A percentile compares a stretch with the other conserved stretches of the same genome.
These are phyloP conservation scores for Hypseocharis bilobata DNA, from an alignment of 441 rosid genomes.

Conservation along the genomic window DNA sequence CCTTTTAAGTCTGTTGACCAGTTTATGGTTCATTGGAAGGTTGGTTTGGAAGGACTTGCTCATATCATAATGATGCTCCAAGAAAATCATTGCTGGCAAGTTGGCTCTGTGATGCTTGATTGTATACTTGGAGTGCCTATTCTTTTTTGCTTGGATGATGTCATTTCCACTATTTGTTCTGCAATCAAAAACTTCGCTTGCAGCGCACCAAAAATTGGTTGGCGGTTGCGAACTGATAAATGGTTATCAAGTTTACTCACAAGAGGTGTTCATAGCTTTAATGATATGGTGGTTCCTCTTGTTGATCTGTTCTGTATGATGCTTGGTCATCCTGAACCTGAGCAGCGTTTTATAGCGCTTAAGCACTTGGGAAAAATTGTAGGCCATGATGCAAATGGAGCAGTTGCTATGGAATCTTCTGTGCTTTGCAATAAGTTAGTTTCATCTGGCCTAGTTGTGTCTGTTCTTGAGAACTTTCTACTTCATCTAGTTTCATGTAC, in stretches of 20 bases:
- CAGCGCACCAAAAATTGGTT: constrained; percentile 60
- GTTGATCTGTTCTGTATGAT: constrained; percentile 46
- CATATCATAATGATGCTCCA: constrained; percentile 36
- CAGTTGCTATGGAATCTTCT: constrained; percentile 28
- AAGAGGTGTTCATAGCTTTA: constrained; percentile 40
- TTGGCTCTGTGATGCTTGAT: constrained; percentile 55
- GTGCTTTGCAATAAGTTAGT: constrained; percentile 27
- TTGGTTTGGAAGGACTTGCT: constrained; percentile 50
- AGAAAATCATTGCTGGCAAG: constrained; percentile 64
- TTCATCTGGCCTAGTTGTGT: constrained; percentile 28
- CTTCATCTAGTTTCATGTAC: constrained; percentile 55
- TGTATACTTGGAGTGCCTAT: constrained; percentile 53
- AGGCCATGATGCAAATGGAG: constrained; percentile 45
- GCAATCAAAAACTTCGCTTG: constrained; percentile 40
- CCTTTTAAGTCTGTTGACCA: constrained; percentile 31
- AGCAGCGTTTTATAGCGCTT: constrained; percentile 61
- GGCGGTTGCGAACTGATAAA: constrained; percentile 68
- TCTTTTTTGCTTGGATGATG: constrained; percentile 38
- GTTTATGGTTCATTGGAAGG: constrained; percentile 38
- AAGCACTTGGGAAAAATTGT: constrained; percentile 54
- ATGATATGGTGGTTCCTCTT: constrained; percentile 42
- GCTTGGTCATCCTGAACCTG: constrained; percentile 72
- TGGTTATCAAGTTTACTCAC: constrained; percentile 47
- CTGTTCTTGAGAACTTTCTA: constrained; percentile 40
- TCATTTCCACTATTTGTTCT: constrained; percentile 39